A percentile compares a stretch with the other conserved stretches of the same genome.
Conservation (phyloP, 129 eudicot species). For the Escallonia rubra region DNA sequence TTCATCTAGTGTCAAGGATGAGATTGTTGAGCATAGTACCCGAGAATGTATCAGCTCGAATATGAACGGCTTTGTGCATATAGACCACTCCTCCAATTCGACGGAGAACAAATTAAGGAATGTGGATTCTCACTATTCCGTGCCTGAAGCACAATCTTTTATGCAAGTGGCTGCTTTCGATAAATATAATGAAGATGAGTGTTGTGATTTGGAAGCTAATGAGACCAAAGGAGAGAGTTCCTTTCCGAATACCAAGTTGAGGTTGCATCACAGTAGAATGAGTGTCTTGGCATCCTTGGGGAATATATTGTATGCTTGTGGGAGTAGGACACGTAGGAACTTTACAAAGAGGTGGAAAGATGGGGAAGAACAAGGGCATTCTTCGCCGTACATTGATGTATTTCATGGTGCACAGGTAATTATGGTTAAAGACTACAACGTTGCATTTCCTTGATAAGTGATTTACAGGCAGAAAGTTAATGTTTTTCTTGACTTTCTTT, state of each 20-base stretch:
- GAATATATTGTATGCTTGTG: slow-evolving; percentile 15
- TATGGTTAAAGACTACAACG: not conserved
- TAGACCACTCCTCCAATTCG: slow-evolving; percentile 1
- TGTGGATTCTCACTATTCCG: slow-evolving; percentile 12
- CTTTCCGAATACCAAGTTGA: slow-evolving; percentile 11
- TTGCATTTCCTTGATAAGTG: not conserved
- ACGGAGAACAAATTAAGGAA: slow-evolving; percentile 7
- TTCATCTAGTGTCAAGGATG: slow-evolving; percentile 19
- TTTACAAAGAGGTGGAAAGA: slow-evolving; percentile 30
- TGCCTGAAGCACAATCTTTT: slow-evolving; percentile 16
- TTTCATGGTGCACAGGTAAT: slow-evolving; percentile 14
- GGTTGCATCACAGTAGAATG: slow-evolving; percentile 8
- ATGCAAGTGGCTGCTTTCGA: slow-evolving; percentile 8
- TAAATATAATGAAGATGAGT: slow-evolving; percentile 10
- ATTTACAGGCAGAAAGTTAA: not conserved
- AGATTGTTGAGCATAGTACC: slow-evolving; percentile 18
- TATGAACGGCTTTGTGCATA: slow-evolving; percentile 1
- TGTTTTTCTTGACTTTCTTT: not conserved
- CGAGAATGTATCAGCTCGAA: slow-evolving; percentile 15
- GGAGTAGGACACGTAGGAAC: slow-evolving; percentile 17
- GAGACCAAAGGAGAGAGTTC: not conserved
- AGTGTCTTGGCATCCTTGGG: slow-evolving; percentile 17
- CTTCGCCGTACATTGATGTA: slow-evolving; percentile 4
- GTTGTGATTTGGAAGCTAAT: slow-evolving; percentile 27
- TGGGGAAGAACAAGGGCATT: slow-evolving; percentile 32